Conservation (phyloP, 2,329 filamentous ascomycete genomes). For the Septoria linicola region DNA sequence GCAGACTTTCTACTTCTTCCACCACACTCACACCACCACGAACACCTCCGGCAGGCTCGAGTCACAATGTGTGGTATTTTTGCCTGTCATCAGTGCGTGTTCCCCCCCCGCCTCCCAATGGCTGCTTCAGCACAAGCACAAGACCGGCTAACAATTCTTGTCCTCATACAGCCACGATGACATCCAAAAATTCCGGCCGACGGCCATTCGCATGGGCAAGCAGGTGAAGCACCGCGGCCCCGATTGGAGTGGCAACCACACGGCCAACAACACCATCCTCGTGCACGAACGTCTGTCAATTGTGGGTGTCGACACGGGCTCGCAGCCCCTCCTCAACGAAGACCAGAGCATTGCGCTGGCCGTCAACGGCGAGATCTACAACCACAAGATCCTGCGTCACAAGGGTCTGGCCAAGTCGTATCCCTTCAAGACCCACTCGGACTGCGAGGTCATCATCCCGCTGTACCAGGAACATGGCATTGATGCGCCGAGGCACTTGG, state of each 20-base stretch:
- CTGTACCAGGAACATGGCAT: slow-evolving; percentile 90
- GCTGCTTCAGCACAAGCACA: slow-evolving; percentile 55
- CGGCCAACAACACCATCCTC: slow-evolving; percentile 89
- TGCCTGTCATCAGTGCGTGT: slow-evolving; percentile 77
- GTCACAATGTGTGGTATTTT: slow-evolving; percentile 95
- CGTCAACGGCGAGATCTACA: slow-evolving; percentile 99
- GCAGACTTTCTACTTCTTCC: too few relatives aligned
- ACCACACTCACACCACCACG: neutral
- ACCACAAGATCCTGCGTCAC: slow-evolving; percentile 83
- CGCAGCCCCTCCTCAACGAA: slow-evolving; percentile 90
- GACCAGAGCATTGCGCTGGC: slow-evolving; percentile 86
- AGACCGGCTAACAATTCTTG: slow-evolving; percentile 2
- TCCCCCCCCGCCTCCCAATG: slow-evolving; percentile 79
- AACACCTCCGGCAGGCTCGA: slow-evolving; percentile 8
- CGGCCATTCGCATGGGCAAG: slow-evolving; percentile 88
- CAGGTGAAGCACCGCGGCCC: slow-evolving; percentile 95
- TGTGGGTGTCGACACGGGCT: slow-evolving; percentile 94
- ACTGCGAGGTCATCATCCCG: slow-evolving; percentile 98
- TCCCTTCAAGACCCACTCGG: slow-evolving; percentile 97
- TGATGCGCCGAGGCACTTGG: slow-evolving; percentile 87
- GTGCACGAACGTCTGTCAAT: slow-evolving; percentile 97
- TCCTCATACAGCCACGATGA: slow-evolving; percentile 82
- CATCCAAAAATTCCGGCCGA: slow-evolving; percentile 94
- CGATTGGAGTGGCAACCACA: slow-evolving; percentile 92
- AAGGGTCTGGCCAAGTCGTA: slow-evolving; percentile 81